A percentile compares a stretch with the other conserved stretches of the same genome.
Conservation (phyloP, 2,329 filamentous ascomycete species). For the Ophiostoma angusticollis region DNA sequence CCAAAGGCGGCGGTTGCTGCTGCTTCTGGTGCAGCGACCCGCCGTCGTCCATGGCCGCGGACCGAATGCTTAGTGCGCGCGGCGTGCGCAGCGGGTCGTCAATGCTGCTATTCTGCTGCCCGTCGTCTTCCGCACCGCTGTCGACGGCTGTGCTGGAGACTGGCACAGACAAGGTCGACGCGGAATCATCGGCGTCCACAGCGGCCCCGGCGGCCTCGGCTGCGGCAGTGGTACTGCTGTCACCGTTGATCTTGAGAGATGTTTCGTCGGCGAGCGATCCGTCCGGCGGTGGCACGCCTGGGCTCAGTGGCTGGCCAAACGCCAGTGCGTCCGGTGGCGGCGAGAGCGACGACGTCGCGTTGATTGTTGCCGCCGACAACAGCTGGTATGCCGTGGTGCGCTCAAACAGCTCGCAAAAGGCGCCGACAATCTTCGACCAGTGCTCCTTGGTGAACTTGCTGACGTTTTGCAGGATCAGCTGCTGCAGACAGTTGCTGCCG, state of each 20-base stretch:
- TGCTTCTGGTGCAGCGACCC: too few relatives aligned
- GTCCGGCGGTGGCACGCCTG: slow-evolving; percentile 17
- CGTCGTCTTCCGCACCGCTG: slow-evolving; percentile 18
- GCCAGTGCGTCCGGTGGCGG: slow-evolving; percentile 40
- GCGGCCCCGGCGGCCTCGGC: slow-evolving; percentile 21
- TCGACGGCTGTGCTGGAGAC: slow-evolving; percentile 21
- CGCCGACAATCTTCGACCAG: slow-evolving; percentile 88
- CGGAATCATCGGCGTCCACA: slow-evolving; percentile 19
- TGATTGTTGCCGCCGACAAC: slow-evolving; percentile 66
- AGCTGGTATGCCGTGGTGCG: slow-evolving; percentile 89
- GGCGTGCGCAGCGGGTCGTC: slow-evolving; percentile 26
- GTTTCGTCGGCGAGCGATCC: slow-evolving; percentile 32
- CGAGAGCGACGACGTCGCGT: slow-evolving; percentile 37
- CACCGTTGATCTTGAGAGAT: slow-evolving; percentile 48
- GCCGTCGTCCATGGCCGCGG: slow-evolving; percentile 18
- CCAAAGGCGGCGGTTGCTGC: slow-evolving; percentile 34
- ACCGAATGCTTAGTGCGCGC: slow-evolving; percentile 8
- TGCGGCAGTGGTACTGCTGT: slow-evolving; percentile 18
- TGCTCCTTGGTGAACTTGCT: slow-evolving; percentile 77
- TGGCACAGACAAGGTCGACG: slow-evolving; percentile 17
- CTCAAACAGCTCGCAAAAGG: slow-evolving; percentile 92
- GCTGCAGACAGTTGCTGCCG: slow-evolving; percentile 94
- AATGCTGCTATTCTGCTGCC: slow-evolving; percentile 17
- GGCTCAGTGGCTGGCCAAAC: slow-evolving; percentile 33
- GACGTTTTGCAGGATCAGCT: slow-evolving; percentile 92